Conservation (phyloP, 1,139 yeast genomes). For the Eremothecium gossypii region DNA sequence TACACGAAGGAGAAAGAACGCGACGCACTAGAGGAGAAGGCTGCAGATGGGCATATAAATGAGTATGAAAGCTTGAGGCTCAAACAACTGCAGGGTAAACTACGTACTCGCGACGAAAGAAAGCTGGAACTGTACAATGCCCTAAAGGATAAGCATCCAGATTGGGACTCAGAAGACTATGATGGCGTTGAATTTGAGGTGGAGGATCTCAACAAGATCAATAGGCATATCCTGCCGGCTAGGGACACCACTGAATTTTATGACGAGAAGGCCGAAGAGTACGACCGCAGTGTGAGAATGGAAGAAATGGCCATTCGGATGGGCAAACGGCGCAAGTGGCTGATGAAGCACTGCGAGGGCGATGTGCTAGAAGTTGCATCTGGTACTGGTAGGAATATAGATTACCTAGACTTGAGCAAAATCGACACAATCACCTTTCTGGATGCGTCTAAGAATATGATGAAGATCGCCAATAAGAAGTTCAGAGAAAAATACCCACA, state of each 20-base stretch:
- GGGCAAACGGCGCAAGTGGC: conserved; percentile 77
- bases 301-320: conserved; percentile 79
- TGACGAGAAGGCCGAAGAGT: conserved; percentile 67
- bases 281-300: conserved; percentile 74
- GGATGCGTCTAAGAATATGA: conserved; percentile 80
- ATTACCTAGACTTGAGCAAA: conserved; percentile 52
- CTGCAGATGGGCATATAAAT: conserved; percentile 31
- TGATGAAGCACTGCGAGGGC: conserved; percentile 70
- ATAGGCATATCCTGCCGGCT: conserved; percentile 49
- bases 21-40: conserved; percentile 35
- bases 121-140: conserved; percentile 45
- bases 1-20: conserved; percentile 59
- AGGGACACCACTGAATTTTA: conserved; percentile 79
- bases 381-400: conserved; percentile 91
- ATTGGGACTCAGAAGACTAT: conserved; percentile 19
- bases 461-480: conserved; percentile 69
- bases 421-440: conserved; percentile 71
- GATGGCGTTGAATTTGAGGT: conserved; percentile 41
- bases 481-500: conserved; percentile 59
- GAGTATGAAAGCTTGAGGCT: conserved; percentile 59
- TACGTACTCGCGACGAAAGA: conserved; percentile 48
- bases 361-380: conserved; percentile 91
- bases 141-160: conserved; percentile 38
- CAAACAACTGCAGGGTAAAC: conserved; percentile 38
- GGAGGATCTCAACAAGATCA: conserved; percentile 40